Evolutionary conservation across 352 stramenopile species (phyloP).

Genomic region (Phytophthora multivora): DNA sequence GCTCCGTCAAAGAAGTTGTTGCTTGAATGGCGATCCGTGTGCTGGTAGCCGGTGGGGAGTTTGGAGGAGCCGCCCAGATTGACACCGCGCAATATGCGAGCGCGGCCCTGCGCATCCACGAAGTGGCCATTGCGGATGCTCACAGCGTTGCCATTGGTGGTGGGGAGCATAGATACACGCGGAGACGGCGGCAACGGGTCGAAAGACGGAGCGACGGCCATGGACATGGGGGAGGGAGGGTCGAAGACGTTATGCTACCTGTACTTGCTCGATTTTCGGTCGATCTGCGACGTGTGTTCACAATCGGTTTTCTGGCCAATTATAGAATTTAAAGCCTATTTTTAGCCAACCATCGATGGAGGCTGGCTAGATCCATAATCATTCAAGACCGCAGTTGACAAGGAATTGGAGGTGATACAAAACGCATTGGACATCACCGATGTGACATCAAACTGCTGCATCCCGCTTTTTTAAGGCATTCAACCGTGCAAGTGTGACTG

Average conservation of each 20-base stretch:
- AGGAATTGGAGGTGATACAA: conserved; percentile 1
- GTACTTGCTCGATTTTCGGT: conserved; percentile 11
- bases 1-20: conserved; percentile 60
- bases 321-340: neutral
- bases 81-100: conserved; percentile 81
- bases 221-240: neutral
- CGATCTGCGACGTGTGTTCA: conserved; percentile 17
- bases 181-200: conserved; percentile 10
- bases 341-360: conserved; percentile 6
- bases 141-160: conserved; percentile 20
- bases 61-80: conserved; percentile 91
- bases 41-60: conserved; percentile 64
- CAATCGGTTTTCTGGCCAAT: conserved; percentile 11
- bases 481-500: too few relatives aligned
- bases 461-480: too few relatives aligned
- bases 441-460: too few relatives aligned
- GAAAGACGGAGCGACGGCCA: conserved; percentile 19
- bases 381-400: neutral
- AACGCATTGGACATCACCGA: neutral
- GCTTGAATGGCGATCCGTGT: conserved; percentile 41
- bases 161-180: conserved; percentile 18
- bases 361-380: conserved; percentile 12
- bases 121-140: conserved; percentile 76
- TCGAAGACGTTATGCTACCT: conserved; percentile 14
- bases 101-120: conserved; percentile 76